These are phyloP conservation scores for Lachnellula arida DNA, from an alignment of 2,329 filamentous ascomycete species.

Conservation along the genomic window DNA sequence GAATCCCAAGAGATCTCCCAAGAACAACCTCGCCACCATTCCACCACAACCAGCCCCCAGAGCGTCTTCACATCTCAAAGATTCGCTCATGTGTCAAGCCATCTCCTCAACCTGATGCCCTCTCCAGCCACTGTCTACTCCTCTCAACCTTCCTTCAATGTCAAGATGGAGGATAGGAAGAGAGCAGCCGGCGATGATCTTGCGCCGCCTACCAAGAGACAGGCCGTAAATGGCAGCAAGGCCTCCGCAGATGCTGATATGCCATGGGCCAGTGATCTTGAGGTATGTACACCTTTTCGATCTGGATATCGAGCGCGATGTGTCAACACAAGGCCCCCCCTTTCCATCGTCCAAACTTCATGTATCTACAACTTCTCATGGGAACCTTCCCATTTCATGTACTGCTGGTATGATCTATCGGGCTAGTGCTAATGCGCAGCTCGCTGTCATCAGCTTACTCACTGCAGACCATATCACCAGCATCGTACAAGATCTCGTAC, in stretches of 20 bases:
- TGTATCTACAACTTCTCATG: conserved; percentile 19
- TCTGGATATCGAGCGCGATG: conserved; percentile 11
- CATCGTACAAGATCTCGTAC: conserved; percentile 22
- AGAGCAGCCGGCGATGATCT: conserved; percentile 84
- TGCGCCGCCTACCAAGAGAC: conserved; percentile 85
- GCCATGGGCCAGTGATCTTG: conserved; percentile 66
- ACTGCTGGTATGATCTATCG: conserved; percentile 24
- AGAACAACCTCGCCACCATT: conserved; percentile 15
- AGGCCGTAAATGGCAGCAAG: conserved; percentile 74
- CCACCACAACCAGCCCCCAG: not conserved
- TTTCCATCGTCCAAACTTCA: conserved; percentile 8
- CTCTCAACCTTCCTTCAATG: conserved; percentile 69
- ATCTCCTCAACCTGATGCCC: conserved; percentile 71
- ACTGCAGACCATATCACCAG: conserved; percentile 31
- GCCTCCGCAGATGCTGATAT: conserved; percentile 63
- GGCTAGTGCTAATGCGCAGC: conserved; percentile 41
- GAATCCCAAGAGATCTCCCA: not conserved
- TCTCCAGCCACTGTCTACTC: conserved; percentile 59
- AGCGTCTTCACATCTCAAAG: not conserved
- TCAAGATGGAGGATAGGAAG: conserved; percentile 99
- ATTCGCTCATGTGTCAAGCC: conserved; percentile 26
- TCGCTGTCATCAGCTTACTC: conserved; percentile 40
- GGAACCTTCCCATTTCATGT: conserved; percentile 13
- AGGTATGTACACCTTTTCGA: conserved; percentile 54
- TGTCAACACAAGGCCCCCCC: conserved; percentile 14